Evolutionary conservation across 2,329 filamentous ascomycete genomes (phyloP).

Genomic region (Colletotrichum sansevieriae): DNA sequence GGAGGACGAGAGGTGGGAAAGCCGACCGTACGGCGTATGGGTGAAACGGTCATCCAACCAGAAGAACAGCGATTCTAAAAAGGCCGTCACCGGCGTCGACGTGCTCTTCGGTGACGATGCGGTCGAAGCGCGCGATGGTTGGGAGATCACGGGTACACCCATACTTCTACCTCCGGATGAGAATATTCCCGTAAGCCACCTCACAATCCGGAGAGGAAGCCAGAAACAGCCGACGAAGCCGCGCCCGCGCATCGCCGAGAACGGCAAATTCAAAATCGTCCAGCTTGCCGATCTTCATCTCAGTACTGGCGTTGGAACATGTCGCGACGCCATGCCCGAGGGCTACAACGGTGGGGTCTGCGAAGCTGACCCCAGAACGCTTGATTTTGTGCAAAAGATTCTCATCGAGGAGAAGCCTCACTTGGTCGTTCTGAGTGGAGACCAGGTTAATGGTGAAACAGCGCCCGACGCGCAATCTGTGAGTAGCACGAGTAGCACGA

Average conservation of each 20-base stretch:
- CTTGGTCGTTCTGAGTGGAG: slow-evolving; percentile 89
- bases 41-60: slow-evolving; percentile 79
- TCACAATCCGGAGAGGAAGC: slow-evolving; percentile 83
- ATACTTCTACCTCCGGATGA: slow-evolving; percentile 76
- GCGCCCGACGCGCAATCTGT: slow-evolving; percentile 91
- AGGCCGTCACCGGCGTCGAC: slow-evolving; percentile 84
- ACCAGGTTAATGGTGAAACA: slow-evolving; percentile 95
- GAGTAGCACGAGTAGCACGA: slow-evolving; percentile 53
- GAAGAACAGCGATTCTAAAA: slow-evolving; percentile 80
- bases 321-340: slow-evolving; percentile 86
- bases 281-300: slow-evolving; percentile 95
- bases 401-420: slow-evolving; percentile 95
- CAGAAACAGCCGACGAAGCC: slow-evolving; percentile 76
- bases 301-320: slow-evolving; percentile 87
- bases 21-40: slow-evolving; percentile 83
- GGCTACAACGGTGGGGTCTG: slow-evolving; percentile 81
- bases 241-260: slow-evolving; percentile 82
- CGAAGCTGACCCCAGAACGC: slow-evolving; percentile 89
- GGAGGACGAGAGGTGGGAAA: slow-evolving; percentile 79
- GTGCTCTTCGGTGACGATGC: slow-evolving; percentile 92
- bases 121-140: slow-evolving; percentile 87
- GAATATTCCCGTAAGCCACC: slow-evolving; percentile 75
- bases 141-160: slow-evolving; percentile 82
- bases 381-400: slow-evolving; percentile 87
- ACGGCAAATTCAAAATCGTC: slow-evolving; percentile 97